Evolutionary conservation across 2,329 filamentous ascomycete genomes (phyloP).

Genomic region (Fusarium papillatum): DNA sequence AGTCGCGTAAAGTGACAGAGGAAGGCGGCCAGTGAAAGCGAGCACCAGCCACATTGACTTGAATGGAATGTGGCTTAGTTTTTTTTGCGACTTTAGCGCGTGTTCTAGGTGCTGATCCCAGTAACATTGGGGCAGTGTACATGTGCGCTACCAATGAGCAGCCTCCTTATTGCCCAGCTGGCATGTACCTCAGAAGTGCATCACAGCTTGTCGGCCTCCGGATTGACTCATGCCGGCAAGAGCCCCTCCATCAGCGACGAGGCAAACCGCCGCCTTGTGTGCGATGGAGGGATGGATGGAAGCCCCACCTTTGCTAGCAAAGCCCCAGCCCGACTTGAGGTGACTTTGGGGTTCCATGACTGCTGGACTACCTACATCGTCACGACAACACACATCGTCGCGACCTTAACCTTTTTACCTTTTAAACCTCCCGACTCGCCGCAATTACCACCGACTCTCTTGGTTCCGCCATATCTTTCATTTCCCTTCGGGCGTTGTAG

Average conservation of each 20-base stretch:
- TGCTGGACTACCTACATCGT: slow-evolving; percentile 37
- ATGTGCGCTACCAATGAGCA: not conserved
- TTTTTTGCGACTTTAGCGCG: not conserved
- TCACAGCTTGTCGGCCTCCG: slow-evolving; percentile 11
- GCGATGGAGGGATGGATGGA: not conserved
- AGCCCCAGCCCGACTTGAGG: slow-evolving; percentile 14
- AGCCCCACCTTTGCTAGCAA: slow-evolving; percentile 25
- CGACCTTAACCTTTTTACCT: slow-evolving; percentile 21
- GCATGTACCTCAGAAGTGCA: not conserved
- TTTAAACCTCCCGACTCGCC: slow-evolving; percentile 10
- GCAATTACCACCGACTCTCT: not conserved
- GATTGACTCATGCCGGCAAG: slow-evolving; percentile 33
- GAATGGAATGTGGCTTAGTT: slow-evolving; percentile 27
- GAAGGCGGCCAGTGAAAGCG: slow-evolving; percentile 1
- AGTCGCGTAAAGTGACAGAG: slow-evolving; percentile 52
- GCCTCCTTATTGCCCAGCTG: not conserved
- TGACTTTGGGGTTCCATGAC: slow-evolving; percentile 29
- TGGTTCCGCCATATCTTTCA: slow-evolving; percentile 15
- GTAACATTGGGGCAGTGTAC: not conserved
- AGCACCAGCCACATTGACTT: slow-evolving; percentile 29
- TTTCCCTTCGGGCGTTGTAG: slow-evolving; percentile 16
- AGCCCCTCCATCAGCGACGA: slow-evolving; percentile 36
- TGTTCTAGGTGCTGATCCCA: not conserved
- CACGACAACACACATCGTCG: slow-evolving; percentile 39
- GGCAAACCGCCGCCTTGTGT: slow-evolving; percentile 5